These are phyloP conservation scores for Ehretia macrophylla DNA, from an alignment of 257 asterid genomes.

Conservation along the genomic window DNA sequence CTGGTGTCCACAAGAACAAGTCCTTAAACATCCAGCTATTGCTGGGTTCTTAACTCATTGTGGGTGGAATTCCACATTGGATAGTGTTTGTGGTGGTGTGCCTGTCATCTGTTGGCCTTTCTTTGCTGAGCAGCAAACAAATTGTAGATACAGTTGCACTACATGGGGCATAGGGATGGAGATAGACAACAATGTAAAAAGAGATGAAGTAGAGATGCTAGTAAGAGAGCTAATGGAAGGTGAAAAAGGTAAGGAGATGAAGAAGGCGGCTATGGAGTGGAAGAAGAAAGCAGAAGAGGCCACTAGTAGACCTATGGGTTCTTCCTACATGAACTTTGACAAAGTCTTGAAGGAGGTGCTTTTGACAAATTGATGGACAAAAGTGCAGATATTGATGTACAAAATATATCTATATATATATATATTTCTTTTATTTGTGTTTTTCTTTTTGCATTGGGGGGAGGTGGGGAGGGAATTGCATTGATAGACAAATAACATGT, in stretches of 20 bases:
- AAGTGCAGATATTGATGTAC: too few species aligned
- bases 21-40: constrained; percentile 40
- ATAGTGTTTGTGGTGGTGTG: constrained; percentile 47
- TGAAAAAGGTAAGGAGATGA: constrained; percentile 45
- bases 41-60: constrained; percentile 59
- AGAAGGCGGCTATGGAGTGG: constrained; percentile 36
- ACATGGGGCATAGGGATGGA: constrained; percentile 55
- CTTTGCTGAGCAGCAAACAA: constrained; percentile 66
- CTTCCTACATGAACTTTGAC: constrained; percentile 31
- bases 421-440: too few species aligned
- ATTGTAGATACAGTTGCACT: constrained; percentile 42
- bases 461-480: too few species aligned
- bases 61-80: constrained; percentile 67
- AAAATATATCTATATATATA: too few species aligned
- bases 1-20: constrained; percentile 65
- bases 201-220: constrained; percentile 42
- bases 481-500: too few species aligned
- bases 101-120: constrained; percentile 79
- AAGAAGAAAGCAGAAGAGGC: constrained; percentile 42
- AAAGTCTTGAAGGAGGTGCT: constrained; percentile 26
- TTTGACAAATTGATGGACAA: background rate
- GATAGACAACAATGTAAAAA: constrained; percentile 41
- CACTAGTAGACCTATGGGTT: constrained; percentile 14
- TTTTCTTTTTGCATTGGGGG: too few species aligned
- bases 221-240: constrained; percentile 52